Conservation (phyloP, 2,329 filamentous ascomycete genomes). For the Colletotrichum melonis region DNA sequence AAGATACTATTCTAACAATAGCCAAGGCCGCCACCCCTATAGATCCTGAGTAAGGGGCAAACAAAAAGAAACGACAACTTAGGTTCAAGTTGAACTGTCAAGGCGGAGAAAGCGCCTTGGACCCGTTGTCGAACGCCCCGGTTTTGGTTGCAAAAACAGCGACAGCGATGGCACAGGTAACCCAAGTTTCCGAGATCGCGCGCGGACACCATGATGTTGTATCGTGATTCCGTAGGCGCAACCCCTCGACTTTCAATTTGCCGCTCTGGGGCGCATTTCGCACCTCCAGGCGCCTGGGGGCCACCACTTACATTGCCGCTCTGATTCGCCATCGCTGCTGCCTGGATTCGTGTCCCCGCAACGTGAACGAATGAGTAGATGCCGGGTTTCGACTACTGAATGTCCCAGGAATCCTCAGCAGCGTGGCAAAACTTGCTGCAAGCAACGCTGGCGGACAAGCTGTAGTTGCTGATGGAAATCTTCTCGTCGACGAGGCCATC, state of each 20-base stretch:
- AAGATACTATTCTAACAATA: not conserved
- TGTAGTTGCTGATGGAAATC: slow-evolving; percentile 98
- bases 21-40: not conserved
- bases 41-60: slow-evolving; percentile 38
- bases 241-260: not conserved
- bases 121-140: slow-evolving; percentile 81
- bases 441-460: slow-evolving; percentile 94
- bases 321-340: not conserved
- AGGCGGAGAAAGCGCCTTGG: slow-evolving; percentile 73
- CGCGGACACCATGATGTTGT: not conserved
- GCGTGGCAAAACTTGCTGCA: slow-evolving; percentile 99
- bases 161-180: slow-evolving; percentile 77
- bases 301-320: slow-evolving; percentile 31
- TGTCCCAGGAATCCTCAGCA: slow-evolving; percentile 94
- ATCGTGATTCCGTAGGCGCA: slow-evolving; percentile 2
- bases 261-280: not conserved
- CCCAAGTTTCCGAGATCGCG: slow-evolving; percentile 62
- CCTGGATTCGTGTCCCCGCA: not conserved
- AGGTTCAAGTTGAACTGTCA: slow-evolving; percentile 76
- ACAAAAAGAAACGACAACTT: slow-evolving; percentile 57
- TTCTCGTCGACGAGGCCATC: slow-evolving; percentile 95
- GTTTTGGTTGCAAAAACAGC: slow-evolving; percentile 90
- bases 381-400: slow-evolving; percentile 72
- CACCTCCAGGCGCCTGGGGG: slow-evolving; percentile 33
- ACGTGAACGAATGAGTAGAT: not conserved